phyloP scores from a whole-genome alignment of 2,329 filamentous ascomycete species.

The Pseudogymnoascus sp. region DNA sequence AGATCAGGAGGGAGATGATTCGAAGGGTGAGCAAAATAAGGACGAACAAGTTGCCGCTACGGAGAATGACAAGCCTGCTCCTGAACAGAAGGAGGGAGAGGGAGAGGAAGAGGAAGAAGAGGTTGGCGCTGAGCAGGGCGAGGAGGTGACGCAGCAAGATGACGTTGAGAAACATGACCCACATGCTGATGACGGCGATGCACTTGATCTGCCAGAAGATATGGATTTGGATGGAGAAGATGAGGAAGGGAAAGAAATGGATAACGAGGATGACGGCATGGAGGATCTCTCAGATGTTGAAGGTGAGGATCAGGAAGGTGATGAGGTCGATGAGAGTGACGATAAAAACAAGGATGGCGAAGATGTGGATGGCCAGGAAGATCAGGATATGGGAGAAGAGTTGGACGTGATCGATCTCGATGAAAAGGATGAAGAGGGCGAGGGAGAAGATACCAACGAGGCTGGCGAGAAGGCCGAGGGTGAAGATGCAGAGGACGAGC shows the following conservation, averaged over 20 bases:
- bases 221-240: conserved; percentile 59
- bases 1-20: conserved; percentile 66
- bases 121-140: conserved; percentile 49
- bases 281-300: conserved; percentile 17
- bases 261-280: conserved; percentile 39
- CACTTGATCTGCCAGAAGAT: conserved; percentile 61
- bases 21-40: conserved; percentile 59
- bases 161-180: conserved; percentile 58
- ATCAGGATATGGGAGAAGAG: conserved; percentile 28
- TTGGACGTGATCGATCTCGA: conserved; percentile 26
- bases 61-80: conserved; percentile 51
- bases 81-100: conserved; percentile 36
- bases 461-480: conserved; percentile 39
- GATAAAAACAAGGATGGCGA: conserved; percentile 37
- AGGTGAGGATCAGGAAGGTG: conserved; percentile 24
- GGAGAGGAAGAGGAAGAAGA: conserved; percentile 39
- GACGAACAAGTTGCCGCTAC: conserved; percentile 39
- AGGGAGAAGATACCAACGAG: conserved; percentile 40
- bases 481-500: conserved; percentile 41
- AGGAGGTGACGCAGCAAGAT: conserved; percentile 41
- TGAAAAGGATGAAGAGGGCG: conserved; percentile 21
- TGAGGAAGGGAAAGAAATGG: conserved; percentile 35
- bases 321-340: conserved; percentile 31
- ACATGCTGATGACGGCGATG: conserved; percentile 57
- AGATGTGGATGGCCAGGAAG: conserved; percentile 31